Conservation (phyloP, 371 early-diverging fungal genomes). For the Mucor velutinosus region DNA sequence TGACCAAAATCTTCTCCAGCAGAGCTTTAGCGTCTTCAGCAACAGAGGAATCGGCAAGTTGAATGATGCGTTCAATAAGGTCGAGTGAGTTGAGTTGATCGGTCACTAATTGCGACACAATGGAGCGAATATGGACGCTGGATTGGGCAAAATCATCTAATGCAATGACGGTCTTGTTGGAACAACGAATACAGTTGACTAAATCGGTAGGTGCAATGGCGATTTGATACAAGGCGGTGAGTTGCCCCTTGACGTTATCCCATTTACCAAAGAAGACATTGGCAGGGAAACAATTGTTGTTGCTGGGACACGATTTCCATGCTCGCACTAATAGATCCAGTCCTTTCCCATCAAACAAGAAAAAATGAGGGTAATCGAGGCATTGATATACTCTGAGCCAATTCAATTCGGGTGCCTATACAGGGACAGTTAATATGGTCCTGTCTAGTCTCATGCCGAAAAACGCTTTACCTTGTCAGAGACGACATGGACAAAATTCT, state of each 20-base stretch:
- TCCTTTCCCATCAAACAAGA: constrained; percentile 64
- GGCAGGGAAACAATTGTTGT: constrained; percentile 63
- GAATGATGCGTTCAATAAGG: constrained; percentile 71
- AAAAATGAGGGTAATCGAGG: constrained; percentile 75
- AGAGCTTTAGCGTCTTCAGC: constrained; percentile 69
- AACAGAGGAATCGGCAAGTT: constrained; percentile 63
- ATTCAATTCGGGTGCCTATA: constrained; percentile 59
- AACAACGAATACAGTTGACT: constrained; percentile 51
- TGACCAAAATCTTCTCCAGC: constrained; percentile 61
- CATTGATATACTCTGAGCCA: constrained; percentile 66
- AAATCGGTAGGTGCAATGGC: constrained; percentile 58
- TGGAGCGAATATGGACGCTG: constrained; percentile 47
- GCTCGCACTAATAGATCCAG: constrained; percentile 68
- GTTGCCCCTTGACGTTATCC: constrained; percentile 73
- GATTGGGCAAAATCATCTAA: constrained; percentile 57
- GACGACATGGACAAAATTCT: constrained; percentile 61
- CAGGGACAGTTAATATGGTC: too few species aligned
- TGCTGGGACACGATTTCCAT: constrained; percentile 42
- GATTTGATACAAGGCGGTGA: constrained; percentile 72
- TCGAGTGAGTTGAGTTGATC: constrained; percentile 80
- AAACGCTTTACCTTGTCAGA: constrained; percentile 50
- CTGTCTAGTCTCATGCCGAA: too few species aligned
- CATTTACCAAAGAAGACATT: constrained; percentile 76
- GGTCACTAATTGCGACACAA: constrained; percentile 53
- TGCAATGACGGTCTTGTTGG: constrained; percentile 54